Percentiles rank a stretch among this genome's conserved stretches.
phyloP scores from a whole-genome alignment of 345 rosid species.

The Rhizophora apiculata region DNA sequence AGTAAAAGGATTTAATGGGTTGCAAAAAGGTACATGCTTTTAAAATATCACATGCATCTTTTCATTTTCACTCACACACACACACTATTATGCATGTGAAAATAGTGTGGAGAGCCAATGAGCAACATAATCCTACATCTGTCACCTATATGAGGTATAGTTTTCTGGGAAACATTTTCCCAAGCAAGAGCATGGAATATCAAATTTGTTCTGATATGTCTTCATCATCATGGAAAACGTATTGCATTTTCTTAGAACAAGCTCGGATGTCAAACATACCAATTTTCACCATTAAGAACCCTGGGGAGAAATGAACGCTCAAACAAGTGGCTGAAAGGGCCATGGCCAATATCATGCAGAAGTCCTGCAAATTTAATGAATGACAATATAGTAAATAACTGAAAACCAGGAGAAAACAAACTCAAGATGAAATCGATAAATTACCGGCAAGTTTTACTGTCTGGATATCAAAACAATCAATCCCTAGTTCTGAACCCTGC shows the following conservation, averaged over 20 bases:
- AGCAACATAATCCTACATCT: no score
- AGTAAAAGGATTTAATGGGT: not conserved
- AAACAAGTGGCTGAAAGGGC: conserved; percentile 94
- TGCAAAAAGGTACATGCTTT: conserved; percentile 1
- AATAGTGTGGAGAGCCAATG: no score
- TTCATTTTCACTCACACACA: no score
- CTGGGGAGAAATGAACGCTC: conserved; percentile 84
- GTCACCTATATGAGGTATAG: no score
- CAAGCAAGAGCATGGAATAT: no score
- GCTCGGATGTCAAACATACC: conserved; percentile 37
- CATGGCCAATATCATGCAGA: conserved; percentile 93
- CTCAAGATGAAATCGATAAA: conserved; percentile 1
- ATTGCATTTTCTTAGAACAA: no score
- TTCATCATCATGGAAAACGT: no score
- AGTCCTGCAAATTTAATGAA: conserved; percentile 55
- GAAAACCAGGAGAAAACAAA: not conserved
- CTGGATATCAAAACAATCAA: conserved; percentile 72
- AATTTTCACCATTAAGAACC: conserved; percentile 44
- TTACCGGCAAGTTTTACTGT: conserved; percentile 90
- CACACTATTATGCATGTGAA: no score
- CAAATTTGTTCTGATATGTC: no score
- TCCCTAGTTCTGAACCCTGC: conserved; percentile 80
- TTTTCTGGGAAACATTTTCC: no score
- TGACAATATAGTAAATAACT: not conserved
- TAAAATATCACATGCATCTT: not conserved